A percentile compares a stretch with the other conserved stretches of the same genome.
These are phyloP conservation scores for Delitschia confertaspora DNA, from an alignment of 495 filamentous ascomycete genomes.

Conservation along the genomic window DNA sequence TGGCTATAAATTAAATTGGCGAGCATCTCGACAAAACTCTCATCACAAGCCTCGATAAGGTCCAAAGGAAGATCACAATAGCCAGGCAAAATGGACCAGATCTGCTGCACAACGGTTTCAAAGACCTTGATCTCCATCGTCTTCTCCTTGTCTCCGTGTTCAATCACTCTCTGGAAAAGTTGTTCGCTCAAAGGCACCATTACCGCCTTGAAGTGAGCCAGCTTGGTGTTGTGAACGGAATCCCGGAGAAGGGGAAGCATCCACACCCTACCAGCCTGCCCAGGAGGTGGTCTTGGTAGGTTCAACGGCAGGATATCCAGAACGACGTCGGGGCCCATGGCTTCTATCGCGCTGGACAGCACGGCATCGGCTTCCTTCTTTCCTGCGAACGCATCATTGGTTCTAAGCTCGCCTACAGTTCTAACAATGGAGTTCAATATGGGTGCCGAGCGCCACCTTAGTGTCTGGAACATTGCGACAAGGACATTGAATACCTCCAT, in stretches of 20 bases:
- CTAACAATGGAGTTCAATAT: slow-evolving; percentile 64
- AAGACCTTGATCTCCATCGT: slow-evolving; percentile 94
- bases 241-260: slow-evolving; percentile 84
- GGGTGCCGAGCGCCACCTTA: slow-evolving; percentile 73
- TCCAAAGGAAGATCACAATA: slow-evolving; percentile 90
- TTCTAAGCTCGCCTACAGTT: slow-evolving; percentile 76
- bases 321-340: slow-evolving; percentile 79
- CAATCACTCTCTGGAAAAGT: slow-evolving; percentile 81
- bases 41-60: slow-evolving; percentile 60
- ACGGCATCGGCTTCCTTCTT: slow-evolving; percentile 93
- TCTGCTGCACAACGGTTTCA: slow-evolving; percentile 90
- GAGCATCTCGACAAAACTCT: slow-evolving; percentile 81
- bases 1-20: slow-evolving; percentile 90
- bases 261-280: slow-evolving; percentile 84
- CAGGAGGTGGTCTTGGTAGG: slow-evolving; percentile 61
- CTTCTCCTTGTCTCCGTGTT: slow-evolving; percentile 69
- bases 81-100: slow-evolving; percentile 89
- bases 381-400: slow-evolving; percentile 79
- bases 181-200: slow-evolving; percentile 80
- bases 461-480: slow-evolving; percentile 75
- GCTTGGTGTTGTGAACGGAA: slow-evolving; percentile 71
- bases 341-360: slow-evolving; percentile 71
- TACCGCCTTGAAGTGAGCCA: slow-evolving; percentile 74
- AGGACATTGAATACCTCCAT: slow-evolving; percentile 88
- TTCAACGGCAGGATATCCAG: slow-evolving; percentile 77